A percentile compares a stretch with the other conserved stretches of the same genome.
Evolutionary conservation across 164 flowering plant genomes (phyloP).

Genomic region (Umbellularia californica): DNA sequence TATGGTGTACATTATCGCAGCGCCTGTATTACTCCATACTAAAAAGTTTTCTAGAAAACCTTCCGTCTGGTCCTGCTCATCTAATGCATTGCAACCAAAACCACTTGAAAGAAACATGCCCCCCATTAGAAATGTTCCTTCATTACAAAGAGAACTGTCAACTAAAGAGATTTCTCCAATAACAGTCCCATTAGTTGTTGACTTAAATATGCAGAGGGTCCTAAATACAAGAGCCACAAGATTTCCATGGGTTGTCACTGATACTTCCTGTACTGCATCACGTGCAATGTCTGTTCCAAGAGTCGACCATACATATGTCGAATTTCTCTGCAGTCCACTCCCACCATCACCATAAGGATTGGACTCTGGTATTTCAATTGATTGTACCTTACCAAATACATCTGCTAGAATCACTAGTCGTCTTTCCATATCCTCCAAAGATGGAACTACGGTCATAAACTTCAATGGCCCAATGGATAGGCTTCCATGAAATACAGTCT

Average conservation of each 20-base stretch:
- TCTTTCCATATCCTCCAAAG: conserved; percentile 35
- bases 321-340: conserved; percentile 25
- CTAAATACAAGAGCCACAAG: conserved; percentile 53
- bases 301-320: conserved; percentile 23
- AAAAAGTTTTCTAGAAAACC: conserved; percentile 29
- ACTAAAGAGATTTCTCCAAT: conserved; percentile 59
- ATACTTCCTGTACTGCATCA: conserved; percentile 34
- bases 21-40: conserved; percentile 69
- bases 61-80: conserved; percentile 13
- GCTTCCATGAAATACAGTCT: conserved; percentile 73
- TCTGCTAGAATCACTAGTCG: conserved; percentile 50
- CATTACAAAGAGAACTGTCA: conserved; percentile 34
- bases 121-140: conserved; percentile 41
- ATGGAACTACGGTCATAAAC: conserved; percentile 54
- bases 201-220: conserved; percentile 57
- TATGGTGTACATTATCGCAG: conserved; percentile 47
- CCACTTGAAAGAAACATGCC: conserved; percentile 50
- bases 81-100: conserved; percentile 8
- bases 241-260: conserved; percentile 44
- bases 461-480: conserved; percentile 60
- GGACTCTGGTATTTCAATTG: conserved; percentile 44
- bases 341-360: conserved; percentile 30
- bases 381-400: conserved; percentile 50
- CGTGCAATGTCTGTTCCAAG: conserved; percentile 26
- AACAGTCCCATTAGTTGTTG: conserved; percentile 27